Evolutionary conservation across 257 asterid species (phyloP).

Genomic region (Solanum appendiculatum): DNA sequence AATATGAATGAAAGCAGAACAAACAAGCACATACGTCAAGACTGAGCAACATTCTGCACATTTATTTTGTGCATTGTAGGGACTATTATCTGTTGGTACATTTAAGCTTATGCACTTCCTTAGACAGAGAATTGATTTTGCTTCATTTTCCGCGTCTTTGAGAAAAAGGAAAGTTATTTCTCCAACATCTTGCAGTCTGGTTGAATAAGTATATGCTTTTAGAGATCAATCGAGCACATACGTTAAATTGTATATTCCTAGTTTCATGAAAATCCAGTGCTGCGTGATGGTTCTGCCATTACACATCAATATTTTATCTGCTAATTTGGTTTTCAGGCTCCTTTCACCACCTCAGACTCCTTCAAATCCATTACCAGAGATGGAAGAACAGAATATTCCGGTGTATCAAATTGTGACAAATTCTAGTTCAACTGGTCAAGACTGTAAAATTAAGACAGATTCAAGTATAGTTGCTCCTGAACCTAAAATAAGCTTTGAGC

Average conservation of each 20-base stretch:
- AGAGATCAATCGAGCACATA: background rate
- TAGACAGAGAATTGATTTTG: background rate
- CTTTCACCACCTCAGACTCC: conserved; percentile 34
- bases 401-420: background rate
- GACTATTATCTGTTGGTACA: background rate
- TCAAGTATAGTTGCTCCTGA: conserved; percentile 2
- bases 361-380: conserved; percentile 23
- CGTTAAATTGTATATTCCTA: background rate
- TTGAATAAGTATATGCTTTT: background rate
- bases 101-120: background rate
- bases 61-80: background rate
- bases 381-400: conserved; percentile 9
- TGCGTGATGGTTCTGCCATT: background rate
- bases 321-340: conserved; percentile 37
- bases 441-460: conserved; percentile 22
- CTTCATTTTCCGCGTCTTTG: background rate
- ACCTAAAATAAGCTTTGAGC: conserved; percentile 30
- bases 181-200: background rate
- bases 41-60: background rate
- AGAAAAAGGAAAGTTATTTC: background rate
- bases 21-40: background rate
- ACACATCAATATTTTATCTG: background rate
- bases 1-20: background rate
- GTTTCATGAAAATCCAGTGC: background rate
- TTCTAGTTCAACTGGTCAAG: conserved; percentile 1